Conservation (phyloP, 306 rosid species). For the Fragaria ananassa region DNA sequence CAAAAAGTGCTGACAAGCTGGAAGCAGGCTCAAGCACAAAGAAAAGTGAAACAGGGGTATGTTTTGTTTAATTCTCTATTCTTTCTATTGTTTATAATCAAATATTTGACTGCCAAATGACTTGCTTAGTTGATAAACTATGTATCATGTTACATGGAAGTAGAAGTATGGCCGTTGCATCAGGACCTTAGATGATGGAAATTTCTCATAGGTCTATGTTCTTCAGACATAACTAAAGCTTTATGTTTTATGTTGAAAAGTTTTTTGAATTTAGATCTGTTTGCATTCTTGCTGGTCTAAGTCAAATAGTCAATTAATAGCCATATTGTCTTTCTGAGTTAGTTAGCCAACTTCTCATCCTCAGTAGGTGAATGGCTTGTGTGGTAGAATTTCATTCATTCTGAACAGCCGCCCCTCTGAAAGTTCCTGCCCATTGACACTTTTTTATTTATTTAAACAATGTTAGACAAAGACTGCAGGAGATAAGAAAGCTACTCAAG, state of each 20-base stretch:
- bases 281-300: background rate
- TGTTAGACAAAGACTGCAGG: slow-evolving; percentile 46
- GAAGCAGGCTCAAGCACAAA: slow-evolving; percentile 37
- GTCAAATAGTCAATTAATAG: background rate
- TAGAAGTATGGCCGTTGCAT: background rate
- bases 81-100: background rate
- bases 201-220: background rate
- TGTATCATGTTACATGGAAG: background rate
- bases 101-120: background rate
- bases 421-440: slow-evolving; percentile 19
- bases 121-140: background rate
- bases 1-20: slow-evolving; percentile 47
- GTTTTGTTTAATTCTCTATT: background rate
- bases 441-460: slow-evolving; percentile 21
- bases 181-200: background rate
- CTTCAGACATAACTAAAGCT: background rate
- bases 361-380: background rate
- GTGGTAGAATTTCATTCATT: background rate
- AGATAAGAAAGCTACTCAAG: slow-evolving; percentile 47
- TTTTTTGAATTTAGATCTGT: background rate
- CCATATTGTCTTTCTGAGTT: background rate
- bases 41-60: slow-evolving; percentile 61
- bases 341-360: background rate
- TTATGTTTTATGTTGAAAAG: background rate
- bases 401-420: background rate